Base-by-base conservation (phyloP, 805 yeast genomes). In the Saccharomycopsis sp. region DNA sequence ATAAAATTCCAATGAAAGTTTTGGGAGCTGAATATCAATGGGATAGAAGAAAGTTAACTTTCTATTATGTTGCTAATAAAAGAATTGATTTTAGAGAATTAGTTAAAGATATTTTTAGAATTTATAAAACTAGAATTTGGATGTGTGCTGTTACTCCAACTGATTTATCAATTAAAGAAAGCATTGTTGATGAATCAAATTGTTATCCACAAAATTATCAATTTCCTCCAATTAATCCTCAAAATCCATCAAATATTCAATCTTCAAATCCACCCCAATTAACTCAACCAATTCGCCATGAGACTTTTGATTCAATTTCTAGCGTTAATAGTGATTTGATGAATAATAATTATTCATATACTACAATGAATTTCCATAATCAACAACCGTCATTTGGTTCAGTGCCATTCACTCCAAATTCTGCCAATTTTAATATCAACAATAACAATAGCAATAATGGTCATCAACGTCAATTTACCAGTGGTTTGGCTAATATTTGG, bases 11-110 rank as follows among this genome's bases (percentile, higher is more conserved):
- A 33, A 73, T 83, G 88, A 64, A 60, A 41, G 70, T 83, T 39
- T 67, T 78, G 31, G 92, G 82, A 52, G 82, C 87, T 2, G 94
- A 83, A 60, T 83, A 81, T 59, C 94, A 83, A 59, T 83, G 84
- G 77, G 94, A 83, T 56, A 69, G 88, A 41, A 70, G 84, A 44
- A 83, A 83, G 61, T 70, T 83, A 53, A 83, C 86, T 12, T 81
- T 83, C 55, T 83, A 81, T 60, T 79, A 79, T 57, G 61, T 54
- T 23, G 74, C 79, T 39, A 64, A 65, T 38, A 72, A 73, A 48
- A 65, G 94, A 48, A 79, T 83, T 41, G 94, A 83, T 57, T 81
- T 81, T 56, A 64, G 92, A 46, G 87, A 79, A 49, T 67, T 82
- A 55, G 87, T 81, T 6, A 69, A 82, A 34, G 92, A 82, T 48